These are phyloP conservation scores for Dothistroma pini DNA, from an alignment of 2,329 filamentous ascomycete species.

Conservation along the genomic window DNA sequence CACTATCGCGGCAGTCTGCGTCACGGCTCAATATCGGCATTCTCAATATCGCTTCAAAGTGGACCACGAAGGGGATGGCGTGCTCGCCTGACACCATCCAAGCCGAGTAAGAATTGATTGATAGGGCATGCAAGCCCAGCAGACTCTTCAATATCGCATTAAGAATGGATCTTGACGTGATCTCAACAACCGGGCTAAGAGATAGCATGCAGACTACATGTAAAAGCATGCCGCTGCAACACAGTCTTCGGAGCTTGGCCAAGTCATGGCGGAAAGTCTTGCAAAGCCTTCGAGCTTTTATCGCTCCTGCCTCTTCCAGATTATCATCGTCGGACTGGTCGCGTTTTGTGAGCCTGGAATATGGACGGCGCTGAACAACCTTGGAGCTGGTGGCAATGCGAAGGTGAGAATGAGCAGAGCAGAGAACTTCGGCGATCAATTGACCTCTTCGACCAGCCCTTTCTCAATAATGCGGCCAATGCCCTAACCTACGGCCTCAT, in stretches of 20 bases:
- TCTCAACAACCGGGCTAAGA: not conserved
- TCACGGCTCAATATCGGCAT: not conserved
- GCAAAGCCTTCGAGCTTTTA: slow-evolving; percentile 8
- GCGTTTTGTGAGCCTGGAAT: slow-evolving; percentile 22
- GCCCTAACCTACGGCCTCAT: slow-evolving; percentile 49
- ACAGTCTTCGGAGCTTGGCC: not conserved
- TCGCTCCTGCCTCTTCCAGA: slow-evolving; percentile 17
- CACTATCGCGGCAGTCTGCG: too few relatives aligned
- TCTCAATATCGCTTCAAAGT: not conserved
- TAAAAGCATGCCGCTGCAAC: not conserved
- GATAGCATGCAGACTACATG: not conserved
- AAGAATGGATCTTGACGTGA: not conserved
- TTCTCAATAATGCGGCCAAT: slow-evolving; percentile 51
- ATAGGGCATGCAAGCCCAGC: not conserved
- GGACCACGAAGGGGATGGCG: not conserved
- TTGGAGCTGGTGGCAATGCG: slow-evolving; percentile 28
- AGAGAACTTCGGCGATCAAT: not conserved
- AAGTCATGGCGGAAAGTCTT: not conserved
- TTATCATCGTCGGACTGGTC: slow-evolving; percentile 20
- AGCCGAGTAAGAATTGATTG: not conserved
- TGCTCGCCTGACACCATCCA: not conserved
- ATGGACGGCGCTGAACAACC: slow-evolving; percentile 21
- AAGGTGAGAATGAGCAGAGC: not conserved
- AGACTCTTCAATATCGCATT: not conserved
- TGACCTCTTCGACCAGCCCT: not conserved